Evolutionary conservation across 2,329 filamentous ascomycete species (phyloP).

Genomic region (Hymenoscyphus linearis): DNA sequence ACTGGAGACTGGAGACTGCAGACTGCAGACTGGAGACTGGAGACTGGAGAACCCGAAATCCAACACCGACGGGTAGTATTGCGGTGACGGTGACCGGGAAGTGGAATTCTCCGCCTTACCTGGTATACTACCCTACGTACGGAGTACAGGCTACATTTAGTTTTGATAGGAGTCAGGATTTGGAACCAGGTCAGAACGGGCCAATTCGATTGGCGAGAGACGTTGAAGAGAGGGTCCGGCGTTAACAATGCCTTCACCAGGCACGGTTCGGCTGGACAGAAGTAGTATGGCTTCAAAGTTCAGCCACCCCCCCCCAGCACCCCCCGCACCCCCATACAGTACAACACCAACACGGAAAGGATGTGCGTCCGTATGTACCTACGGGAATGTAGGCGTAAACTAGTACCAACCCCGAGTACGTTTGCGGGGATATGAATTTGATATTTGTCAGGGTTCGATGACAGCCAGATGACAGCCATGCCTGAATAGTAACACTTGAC

Average conservation of each 20-base stretch:
- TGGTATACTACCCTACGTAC: no score
- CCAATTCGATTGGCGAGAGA: neutral
- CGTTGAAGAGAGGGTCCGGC: neutral
- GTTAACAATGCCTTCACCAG: neutral
- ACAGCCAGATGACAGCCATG: neutral
- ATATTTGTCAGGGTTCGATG: neutral
- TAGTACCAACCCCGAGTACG: neutral
- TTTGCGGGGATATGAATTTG: neutral
- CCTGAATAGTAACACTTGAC: neutral
- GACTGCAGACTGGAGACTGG: neutral
- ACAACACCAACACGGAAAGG: neutral
- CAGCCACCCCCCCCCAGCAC: no score
- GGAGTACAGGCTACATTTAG: no score
- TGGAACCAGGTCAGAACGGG: neutral
- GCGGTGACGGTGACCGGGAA: neutral
- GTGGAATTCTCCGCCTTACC: neutral
- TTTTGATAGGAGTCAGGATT: neutral
- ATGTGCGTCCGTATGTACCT: neutral
- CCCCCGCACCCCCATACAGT: no score
- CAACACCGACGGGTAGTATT: neutral
- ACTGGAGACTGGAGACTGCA: neutral
- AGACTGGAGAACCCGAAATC: neutral
- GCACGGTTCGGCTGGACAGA: neutral
- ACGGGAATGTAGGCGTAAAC: neutral
- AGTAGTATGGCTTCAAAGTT: neutral